phyloP scores from a whole-genome alignment of 805 yeast genomes.

The Scheffersomyces coipomensis region DNA sequence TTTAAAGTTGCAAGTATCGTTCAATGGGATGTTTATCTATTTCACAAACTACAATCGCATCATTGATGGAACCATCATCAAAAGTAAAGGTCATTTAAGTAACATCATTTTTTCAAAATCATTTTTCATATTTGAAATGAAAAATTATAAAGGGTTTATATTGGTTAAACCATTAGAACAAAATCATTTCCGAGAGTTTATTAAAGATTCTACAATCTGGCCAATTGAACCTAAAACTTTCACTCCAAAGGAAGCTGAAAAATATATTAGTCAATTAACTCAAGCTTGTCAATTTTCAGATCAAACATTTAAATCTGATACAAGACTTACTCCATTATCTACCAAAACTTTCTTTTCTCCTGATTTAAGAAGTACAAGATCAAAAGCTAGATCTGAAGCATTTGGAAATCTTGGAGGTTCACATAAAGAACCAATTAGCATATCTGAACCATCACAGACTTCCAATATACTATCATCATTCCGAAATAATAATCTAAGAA shows the following conservation, averaged over 20 bases:
- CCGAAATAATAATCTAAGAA: too few species aligned
- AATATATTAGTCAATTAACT: not conserved
- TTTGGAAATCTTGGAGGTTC: too few species aligned
- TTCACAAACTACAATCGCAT: conserved; percentile 7
- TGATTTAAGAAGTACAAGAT: conserved; percentile 5
- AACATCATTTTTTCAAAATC: not conserved
- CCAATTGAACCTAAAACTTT: not conserved
- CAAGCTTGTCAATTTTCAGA: not conserved
- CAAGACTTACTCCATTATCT: not conserved
- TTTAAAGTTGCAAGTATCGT: not conserved
- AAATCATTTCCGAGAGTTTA: not conserved
- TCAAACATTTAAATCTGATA: not conserved
- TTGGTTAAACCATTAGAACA: not conserved
- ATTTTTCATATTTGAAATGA: not conserved
- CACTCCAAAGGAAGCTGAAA: not conserved
- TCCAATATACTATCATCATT: too few species aligned
- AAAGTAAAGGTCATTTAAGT: conserved; percentile 9
- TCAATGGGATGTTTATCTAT: conserved; percentile 7
- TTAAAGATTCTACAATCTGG: not conserved
- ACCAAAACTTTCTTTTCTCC: not conserved
- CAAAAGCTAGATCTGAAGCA: conserved; percentile 1
- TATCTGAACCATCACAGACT: too few species aligned
- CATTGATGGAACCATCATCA: conserved; percentile 9
- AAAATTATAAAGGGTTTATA: not conserved
- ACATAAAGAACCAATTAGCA: too few species aligned